Conservation (phyloP, 2,329 filamentous ascomycete genomes). For the Dichotomopilus funicola region DNA sequence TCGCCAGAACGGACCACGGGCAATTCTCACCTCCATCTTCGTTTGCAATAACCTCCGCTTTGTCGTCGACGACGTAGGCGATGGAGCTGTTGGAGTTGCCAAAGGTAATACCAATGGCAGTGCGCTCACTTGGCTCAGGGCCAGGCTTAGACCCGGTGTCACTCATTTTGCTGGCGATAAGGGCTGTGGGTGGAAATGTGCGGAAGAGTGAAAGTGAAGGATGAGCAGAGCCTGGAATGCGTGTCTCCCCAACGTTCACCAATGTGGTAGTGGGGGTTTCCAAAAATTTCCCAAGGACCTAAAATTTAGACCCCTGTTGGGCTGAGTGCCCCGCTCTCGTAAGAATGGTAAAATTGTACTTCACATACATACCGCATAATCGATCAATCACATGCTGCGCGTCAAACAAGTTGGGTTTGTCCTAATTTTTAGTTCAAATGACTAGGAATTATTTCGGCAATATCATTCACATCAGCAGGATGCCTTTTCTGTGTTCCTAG, state of each 20-base stretch:
- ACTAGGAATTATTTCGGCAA: too few relatives aligned
- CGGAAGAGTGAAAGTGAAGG: neutral
- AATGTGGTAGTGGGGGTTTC: conserved; percentile 16
- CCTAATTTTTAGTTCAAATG: too few relatives aligned
- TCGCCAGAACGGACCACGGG: neutral
- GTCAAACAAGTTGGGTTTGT: neutral
- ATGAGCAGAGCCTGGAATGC: neutral
- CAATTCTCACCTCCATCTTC: conserved; percentile 77
- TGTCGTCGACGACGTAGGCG: conserved; percentile 86
- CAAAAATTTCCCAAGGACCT: conserved; percentile 23
- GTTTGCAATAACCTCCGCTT: conserved; percentile 96
- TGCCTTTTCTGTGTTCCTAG: too few relatives aligned
- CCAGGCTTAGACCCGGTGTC: conserved; percentile 35
- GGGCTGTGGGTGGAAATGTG: neutral
- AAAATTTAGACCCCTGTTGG: neutral
- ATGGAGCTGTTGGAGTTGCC: conserved; percentile 99
- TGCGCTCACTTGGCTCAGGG: conserved; percentile 51
- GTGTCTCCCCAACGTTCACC: neutral
- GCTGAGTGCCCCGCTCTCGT: conserved; percentile 6
- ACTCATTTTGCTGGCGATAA: conserved; percentile 34
- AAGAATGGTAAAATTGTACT: neutral
- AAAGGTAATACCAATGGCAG: conserved; percentile 91
- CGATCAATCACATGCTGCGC: neutral
- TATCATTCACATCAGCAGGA: too few relatives aligned
- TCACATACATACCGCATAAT: neutral